Evolutionary conservation across 139 green algal species (phyloP).

Genomic region (Chlorella ohadii): DNA sequence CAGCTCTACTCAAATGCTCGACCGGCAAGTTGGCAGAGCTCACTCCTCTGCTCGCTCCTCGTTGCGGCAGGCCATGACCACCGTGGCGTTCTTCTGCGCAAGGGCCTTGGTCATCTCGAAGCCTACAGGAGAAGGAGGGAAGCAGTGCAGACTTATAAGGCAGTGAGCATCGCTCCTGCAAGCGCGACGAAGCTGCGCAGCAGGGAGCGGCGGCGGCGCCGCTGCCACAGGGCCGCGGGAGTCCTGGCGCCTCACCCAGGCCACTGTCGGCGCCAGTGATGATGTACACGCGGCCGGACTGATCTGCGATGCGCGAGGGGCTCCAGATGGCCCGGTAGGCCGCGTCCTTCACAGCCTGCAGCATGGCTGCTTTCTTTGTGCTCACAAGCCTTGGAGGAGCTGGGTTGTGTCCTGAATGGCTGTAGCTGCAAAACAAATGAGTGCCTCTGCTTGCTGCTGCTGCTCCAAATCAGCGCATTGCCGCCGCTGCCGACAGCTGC

Average conservation of each 20-base stretch:
- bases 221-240: too few species aligned
- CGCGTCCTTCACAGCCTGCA: neutral
- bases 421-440: too few species aligned
- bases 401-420: too few species aligned
- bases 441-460: too few species aligned
- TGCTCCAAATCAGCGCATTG: too few species aligned
- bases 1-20: neutral
- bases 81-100: neutral
- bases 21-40: too few species aligned
- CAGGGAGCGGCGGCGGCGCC: too few species aligned
- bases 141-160: too few species aligned
- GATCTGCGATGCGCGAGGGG: neutral
- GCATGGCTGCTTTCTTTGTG: neutral
- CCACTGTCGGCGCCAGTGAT: conserved; percentile 21
- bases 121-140: neutral
- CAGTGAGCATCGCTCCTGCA: too few species aligned
- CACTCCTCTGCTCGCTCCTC: conserved; percentile 4
- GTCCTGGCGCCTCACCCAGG: too few species aligned
- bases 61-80: conserved; percentile 15
- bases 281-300: neutral
- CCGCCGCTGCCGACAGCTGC: too few species aligned
- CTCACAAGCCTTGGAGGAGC: too few species aligned
- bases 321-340: conserved; percentile 17
- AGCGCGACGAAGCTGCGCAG: neutral
- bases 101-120: conserved; percentile 10